These are phyloP conservation scores for Bryoerythrophyllum caledonicum DNA, from an alignment of 225 moss, liverwort and hornwort species.

Conservation along the genomic window DNA sequence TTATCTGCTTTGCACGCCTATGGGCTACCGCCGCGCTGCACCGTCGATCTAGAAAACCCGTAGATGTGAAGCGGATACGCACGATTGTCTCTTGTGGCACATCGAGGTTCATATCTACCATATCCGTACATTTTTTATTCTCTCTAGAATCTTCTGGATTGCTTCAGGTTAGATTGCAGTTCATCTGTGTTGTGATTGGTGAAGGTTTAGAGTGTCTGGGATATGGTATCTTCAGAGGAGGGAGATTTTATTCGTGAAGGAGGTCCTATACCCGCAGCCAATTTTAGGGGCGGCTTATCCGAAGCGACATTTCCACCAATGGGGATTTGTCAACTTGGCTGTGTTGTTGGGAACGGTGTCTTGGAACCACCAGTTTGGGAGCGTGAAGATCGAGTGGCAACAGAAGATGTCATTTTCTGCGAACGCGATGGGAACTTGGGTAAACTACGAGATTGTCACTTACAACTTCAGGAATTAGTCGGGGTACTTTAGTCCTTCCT, in stretches of 20 bases:
- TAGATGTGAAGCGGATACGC: background rate
- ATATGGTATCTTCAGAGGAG: rapidly evolving
- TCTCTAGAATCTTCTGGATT: background rate
- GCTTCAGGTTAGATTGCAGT: background rate
- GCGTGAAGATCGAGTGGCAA: background rate
- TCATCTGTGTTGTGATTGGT: background rate
- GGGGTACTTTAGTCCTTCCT: too few relatives aligned
- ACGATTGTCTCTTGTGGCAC: too few relatives aligned
- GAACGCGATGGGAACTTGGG: background rate
- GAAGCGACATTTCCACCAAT: conserved; percentile 21
- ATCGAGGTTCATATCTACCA: too few relatives aligned
- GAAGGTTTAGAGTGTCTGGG: background rate
- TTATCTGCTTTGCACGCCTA: conserved; percentile 41
- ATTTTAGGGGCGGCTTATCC: conserved; percentile 19
- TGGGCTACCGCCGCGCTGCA: background rate
- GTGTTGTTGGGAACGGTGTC: background rate
- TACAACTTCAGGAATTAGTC: too few relatives aligned
- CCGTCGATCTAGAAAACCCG: too few relatives aligned
- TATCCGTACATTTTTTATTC: too few relatives aligned
- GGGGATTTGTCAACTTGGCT: conserved; percentile 6
- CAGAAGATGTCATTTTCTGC: too few relatives aligned
- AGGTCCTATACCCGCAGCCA: background rate
- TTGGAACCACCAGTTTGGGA: conserved; percentile 12
- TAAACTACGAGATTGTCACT: too few relatives aligned
- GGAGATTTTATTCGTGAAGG: background rate